These are phyloP conservation scores for Erythrophleum ivorense DNA, from an alignment of 331 rosid species.

Conservation along the genomic window DNA sequence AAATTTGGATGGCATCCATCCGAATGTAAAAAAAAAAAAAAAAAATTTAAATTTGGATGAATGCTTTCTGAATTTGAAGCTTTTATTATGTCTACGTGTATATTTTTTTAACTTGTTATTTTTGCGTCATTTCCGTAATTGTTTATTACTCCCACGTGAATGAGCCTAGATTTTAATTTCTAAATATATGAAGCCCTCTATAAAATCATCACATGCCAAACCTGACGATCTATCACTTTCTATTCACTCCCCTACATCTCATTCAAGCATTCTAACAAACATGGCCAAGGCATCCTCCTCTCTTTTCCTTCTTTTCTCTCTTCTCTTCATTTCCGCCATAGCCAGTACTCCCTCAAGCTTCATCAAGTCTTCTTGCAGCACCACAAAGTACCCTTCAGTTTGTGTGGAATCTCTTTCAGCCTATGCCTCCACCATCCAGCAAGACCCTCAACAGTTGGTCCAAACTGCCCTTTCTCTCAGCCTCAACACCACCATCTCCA, in stretches of 20 bases:
- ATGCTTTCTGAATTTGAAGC: no score
- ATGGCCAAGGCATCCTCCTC: slow-evolving; percentile 49
- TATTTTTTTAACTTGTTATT: no score
- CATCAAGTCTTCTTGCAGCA: slow-evolving; percentile 66
- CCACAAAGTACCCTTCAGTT: slow-evolving; percentile 60
- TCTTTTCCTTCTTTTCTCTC: slow-evolving; percentile 25
- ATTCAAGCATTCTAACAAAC: neutral
- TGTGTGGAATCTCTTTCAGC: slow-evolving; percentile 67
- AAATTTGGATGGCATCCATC: no score
- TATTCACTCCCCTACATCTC: neutral
- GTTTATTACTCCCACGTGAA: no score
- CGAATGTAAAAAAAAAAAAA: no score
- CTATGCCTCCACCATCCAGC: slow-evolving; percentile 58
- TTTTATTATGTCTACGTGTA: no score
- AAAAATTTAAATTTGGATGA: no score
- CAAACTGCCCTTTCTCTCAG: slow-evolving; percentile 66
- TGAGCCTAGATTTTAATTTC: no score
- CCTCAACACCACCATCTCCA: slow-evolving; percentile 51
- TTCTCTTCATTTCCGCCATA: slow-evolving; percentile 8
- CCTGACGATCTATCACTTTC: neutral
- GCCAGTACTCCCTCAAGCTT: slow-evolving; percentile 43
- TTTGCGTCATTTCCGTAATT: no score
- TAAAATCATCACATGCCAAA: neutral
- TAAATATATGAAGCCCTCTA: neutral
- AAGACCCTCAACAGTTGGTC: slow-evolving; percentile 66